Conservation (phyloP, 2,329 filamentous ascomycete genomes). For the Colletotrichum orbiculare region DNA sequence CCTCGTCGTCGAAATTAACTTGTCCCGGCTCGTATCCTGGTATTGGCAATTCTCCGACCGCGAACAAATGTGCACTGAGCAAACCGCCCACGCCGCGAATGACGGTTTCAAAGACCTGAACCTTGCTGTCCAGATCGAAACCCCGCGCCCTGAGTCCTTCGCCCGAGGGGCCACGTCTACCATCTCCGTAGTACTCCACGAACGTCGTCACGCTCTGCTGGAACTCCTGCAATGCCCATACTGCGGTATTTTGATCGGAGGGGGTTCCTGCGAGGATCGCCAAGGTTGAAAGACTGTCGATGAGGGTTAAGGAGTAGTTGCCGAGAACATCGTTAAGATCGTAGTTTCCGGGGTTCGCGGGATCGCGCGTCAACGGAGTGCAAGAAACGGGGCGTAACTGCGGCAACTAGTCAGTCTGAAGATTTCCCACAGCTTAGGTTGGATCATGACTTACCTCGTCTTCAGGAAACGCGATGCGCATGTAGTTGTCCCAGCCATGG, state of each 20-base stretch:
- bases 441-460: conserved; percentile 74
- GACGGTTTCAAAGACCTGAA: conserved; percentile 98
- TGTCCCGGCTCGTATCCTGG: conserved; percentile 73
- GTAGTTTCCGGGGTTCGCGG: conserved; percentile 80
- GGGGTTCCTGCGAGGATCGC: conserved; percentile 88
- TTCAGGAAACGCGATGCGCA: conserved; percentile 92
- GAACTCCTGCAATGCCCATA: conserved; percentile 77
- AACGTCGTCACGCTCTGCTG: conserved; percentile 82
- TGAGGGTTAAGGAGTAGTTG: conserved; percentile 95
- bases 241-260: conserved; percentile 62
- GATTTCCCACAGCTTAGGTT: conserved; percentile 1
- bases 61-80: conserved; percentile 93
- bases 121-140: conserved; percentile 97
- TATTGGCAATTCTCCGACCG: conserved; percentile 89
- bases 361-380: conserved; percentile 84
- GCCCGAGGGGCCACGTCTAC: conserved; percentile 73
- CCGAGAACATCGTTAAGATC: conserved; percentile 95
- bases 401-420: conserved; percentile 30
- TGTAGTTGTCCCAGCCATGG: conserved; percentile 96
- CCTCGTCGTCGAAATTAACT: conserved; percentile 40
- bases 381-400: conserved; percentile 89
- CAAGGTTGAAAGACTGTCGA: conserved; percentile 94
- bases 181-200: conserved; percentile 88
- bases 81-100: conserved; percentile 93
- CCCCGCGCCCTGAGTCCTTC: conserved; percentile 79